Percentiles rank a stretch among this genome's conserved stretches.
Conservation (phyloP, 2,329 filamentous ascomycete genomes). For the Huntiella omanensis region DNA sequence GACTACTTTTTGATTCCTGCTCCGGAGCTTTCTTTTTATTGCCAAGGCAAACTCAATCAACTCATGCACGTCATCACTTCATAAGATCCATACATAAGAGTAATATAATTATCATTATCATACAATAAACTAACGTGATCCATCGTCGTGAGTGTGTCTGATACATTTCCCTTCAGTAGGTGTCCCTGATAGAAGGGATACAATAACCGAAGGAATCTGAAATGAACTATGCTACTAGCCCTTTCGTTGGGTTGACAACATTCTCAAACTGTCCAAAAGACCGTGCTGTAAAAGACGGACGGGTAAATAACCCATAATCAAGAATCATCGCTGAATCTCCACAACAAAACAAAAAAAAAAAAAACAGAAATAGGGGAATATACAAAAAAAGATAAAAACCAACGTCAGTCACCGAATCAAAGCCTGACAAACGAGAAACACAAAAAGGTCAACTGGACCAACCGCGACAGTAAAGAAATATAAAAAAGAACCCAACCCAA, state of each 20-base stretch:
- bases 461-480: constrained; percentile 5
- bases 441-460: background rate
- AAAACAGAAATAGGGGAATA: constrained; percentile 2
- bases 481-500: background rate
- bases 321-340: background rate
- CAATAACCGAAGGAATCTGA: too few relatives aligned
- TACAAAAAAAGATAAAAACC: background rate
- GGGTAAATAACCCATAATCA: background rate
- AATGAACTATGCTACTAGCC: too few relatives aligned
- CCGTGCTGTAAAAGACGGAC: background rate
- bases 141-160: too few relatives aligned
- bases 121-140: background rate
- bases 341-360: background rate
- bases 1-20: constrained; percentile 6
- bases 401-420: background rate
- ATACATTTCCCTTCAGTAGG: too few relatives aligned
- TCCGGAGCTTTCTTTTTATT: background rate
- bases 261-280: background rate
- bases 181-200: too few relatives aligned
- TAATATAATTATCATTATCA: constrained; percentile 6
- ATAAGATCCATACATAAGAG: background rate
- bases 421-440: background rate
- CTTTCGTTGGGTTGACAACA: too few relatives aligned
- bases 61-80: background rate
- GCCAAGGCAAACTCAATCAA: background rate